Conservation (phyloP, 202 grass and related monocot species). For the Panicum virgatum region DNA sequence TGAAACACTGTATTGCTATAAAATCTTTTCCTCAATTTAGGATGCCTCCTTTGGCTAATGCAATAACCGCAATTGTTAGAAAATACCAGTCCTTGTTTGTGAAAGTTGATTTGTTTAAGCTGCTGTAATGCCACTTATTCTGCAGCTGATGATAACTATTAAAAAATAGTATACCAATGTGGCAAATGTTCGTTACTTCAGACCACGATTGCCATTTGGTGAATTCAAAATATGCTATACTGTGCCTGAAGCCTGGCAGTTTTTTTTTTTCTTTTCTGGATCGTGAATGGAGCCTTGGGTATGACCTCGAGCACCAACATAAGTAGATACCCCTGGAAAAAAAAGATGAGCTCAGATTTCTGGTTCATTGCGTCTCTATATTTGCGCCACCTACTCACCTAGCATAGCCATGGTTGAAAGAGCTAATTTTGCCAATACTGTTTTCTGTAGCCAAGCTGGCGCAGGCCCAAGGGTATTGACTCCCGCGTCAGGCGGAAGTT, state of each 20-base stretch:
- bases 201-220: background rate
- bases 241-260: background rate
- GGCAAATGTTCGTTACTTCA: background rate
- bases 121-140: background rate
- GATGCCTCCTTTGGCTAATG: background rate
- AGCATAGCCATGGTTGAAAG: background rate
- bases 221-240: background rate
- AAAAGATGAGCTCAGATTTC: background rate
- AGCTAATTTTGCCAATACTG: background rate
- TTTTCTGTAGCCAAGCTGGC: slow-evolving; percentile 58
- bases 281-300: background rate
- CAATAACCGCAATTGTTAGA: background rate
- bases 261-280: background rate
- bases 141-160: background rate
- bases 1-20: background rate
- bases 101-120: background rate
- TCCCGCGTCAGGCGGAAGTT: slow-evolving; percentile 73
- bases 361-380: background rate
- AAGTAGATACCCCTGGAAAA: background rate
- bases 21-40: background rate
- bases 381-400: background rate
- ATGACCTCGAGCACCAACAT: background rate
- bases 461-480: slow-evolving; percentile 78
- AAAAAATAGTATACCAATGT: background rate
- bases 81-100: background rate